Evolutionary conservation across 805 yeast genomes (phyloP).

Genomic region (Candida xiaguanensis): DNA sequence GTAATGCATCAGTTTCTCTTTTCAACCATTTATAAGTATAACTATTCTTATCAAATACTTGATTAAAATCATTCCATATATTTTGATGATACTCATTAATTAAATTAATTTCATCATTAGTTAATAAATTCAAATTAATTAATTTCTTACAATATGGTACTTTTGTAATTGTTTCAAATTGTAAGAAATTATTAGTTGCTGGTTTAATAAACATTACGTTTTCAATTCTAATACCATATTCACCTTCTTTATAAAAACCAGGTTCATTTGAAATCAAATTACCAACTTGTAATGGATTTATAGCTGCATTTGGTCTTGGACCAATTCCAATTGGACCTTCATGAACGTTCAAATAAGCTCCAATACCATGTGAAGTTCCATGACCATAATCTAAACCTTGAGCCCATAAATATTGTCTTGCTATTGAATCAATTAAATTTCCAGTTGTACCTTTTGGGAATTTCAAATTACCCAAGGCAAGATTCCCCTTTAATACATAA

Average conservation of each 20-base stretch:
- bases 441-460: constrained; percentile 59
- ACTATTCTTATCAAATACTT: constrained; percentile 34
- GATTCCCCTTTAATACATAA: constrained; percentile 54
- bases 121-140: constrained; percentile 58
- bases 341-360: constrained; percentile 58
- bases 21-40: constrained; percentile 47
- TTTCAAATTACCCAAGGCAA: constrained; percentile 44
- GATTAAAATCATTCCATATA: constrained; percentile 49
- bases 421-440: constrained; percentile 50
- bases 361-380: constrained; percentile 66
- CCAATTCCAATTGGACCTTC: constrained; percentile 66
- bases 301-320: constrained; percentile 47
- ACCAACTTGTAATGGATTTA: constrained; percentile 45
- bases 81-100: constrained; percentile 62
- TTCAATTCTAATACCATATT: constrained; percentile 56
- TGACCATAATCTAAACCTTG: constrained; percentile 57
- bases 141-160: constrained; percentile 77
- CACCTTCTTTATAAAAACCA: constrained; percentile 57
- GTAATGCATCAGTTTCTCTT: constrained; percentile 40
- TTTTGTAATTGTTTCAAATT: constrained; percentile 79
- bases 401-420: constrained; percentile 57
- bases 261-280: constrained; percentile 60
- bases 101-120: constrained; percentile 60
- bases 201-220: constrained; percentile 48
- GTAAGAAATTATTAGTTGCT: constrained; percentile 52